Evolutionary conservation across 1,139 yeast species (phyloP).

Genomic region (Saccharomyces hybrid): DNA sequence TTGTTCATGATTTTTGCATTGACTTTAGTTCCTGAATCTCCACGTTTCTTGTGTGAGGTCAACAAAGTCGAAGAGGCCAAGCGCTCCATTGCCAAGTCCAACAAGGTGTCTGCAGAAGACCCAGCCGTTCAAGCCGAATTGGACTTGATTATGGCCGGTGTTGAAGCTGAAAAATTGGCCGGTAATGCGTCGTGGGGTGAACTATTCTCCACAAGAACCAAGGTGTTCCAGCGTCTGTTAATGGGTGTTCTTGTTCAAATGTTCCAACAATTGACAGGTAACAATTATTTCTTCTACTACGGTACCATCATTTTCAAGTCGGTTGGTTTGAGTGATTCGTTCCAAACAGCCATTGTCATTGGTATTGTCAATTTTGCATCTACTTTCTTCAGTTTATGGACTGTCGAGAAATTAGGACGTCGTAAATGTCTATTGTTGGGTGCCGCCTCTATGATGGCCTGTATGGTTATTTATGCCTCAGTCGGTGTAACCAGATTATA

Average conservation of each 20-base stretch:
- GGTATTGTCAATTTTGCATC: constrained; percentile 70
- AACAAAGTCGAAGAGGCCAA: constrained; percentile 50
- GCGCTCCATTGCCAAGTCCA: constrained; percentile 37
- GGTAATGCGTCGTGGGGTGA: constrained; percentile 34
- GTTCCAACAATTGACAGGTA: constrained; percentile 68
- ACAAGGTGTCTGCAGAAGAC: constrained; percentile 38
- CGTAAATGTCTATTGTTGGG: constrained; percentile 55
- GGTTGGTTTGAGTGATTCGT: constrained; percentile 61
- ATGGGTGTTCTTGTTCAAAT: constrained; percentile 58
- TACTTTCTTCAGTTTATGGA: constrained; percentile 55
- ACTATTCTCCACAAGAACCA: constrained; percentile 27
- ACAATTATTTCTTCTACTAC: constrained; percentile 69
- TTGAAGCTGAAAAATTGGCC: constrained; percentile 39
- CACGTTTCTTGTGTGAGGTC: constrained; percentile 53
- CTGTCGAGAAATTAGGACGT: constrained; percentile 60
- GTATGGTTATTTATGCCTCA: constrained; percentile 55
- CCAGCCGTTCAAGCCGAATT: constrained; percentile 47
- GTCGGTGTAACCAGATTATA: constrained; percentile 57
- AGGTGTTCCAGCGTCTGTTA: constrained; percentile 50
- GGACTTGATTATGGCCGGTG: constrained; percentile 52
- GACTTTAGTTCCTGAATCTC: constrained; percentile 65
- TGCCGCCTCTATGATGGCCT: constrained; percentile 50
- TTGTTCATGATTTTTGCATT: constrained; percentile 41
- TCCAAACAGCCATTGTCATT: constrained; percentile 60
- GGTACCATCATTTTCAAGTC: constrained; percentile 67